Conservation (phyloP, 202 grass and related monocot species). For the Elaeis oleifera region DNA sequence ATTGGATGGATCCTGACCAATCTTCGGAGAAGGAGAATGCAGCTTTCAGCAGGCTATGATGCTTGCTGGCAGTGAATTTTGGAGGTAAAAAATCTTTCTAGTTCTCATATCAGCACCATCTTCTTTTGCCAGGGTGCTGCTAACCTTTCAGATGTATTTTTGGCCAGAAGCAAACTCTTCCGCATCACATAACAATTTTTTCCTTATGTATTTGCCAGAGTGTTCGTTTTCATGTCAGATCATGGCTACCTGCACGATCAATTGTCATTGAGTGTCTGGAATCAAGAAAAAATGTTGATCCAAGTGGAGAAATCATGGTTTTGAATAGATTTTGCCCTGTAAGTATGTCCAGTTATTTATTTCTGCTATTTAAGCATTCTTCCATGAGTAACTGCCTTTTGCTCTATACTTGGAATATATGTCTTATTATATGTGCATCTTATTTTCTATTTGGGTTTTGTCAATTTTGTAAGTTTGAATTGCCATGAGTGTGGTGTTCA, state of each 20-base stretch:
- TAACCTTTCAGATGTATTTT: too few species aligned
- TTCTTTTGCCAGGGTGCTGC: too few species aligned
- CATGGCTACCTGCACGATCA: constrained; percentile 80
- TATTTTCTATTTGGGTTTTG: too few species aligned
- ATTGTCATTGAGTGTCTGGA: constrained; percentile 66
- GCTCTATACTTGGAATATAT: too few species aligned
- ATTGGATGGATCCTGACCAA: constrained; percentile 91
- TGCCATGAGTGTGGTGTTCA: too few species aligned
- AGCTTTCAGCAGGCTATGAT: constrained; percentile 66
- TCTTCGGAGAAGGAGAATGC: constrained; percentile 80
- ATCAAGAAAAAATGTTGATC: constrained; percentile 56
- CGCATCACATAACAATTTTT: constrained; percentile 7
- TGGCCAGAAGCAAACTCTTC: neutral
- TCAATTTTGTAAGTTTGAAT: too few species aligned
- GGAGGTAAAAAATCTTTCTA: constrained; percentile 31
- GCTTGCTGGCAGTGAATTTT: constrained; percentile 74
- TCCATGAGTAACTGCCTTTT: neutral
- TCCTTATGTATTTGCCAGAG: constrained; percentile 33
- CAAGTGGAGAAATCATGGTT: constrained; percentile 79
- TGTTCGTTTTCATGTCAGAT: constrained; percentile 63
- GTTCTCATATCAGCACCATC: neutral
- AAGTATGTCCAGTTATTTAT: constrained; percentile 21
- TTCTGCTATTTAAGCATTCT: neutral
- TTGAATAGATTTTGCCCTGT: constrained; percentile 80
- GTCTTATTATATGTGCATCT: neutral